Base-by-base conservation (phyloP, 768 basidiomycete species). In the Exsudoporus frostii region DNA sequence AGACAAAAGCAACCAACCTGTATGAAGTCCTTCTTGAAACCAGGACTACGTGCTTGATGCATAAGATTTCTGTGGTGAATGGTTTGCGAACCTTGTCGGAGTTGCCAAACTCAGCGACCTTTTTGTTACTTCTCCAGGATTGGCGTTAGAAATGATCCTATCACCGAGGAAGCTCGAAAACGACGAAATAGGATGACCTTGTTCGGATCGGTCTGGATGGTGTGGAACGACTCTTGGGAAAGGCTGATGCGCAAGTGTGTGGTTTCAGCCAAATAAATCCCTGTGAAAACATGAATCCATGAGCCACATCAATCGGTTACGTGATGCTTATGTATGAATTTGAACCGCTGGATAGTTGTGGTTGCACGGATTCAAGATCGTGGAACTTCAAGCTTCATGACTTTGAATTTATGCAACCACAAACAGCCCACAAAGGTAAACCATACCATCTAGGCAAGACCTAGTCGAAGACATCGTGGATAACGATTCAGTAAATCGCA, bases 81-180 rank as follows among this genome's bases (percentile, higher is more conserved):
- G n/a, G n/a, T n/a, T n/a, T n/a, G 39, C 20, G 39, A 40, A 22
- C 13, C 14, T 22, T 19, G 25, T 44, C 43, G 43, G 42, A 43
- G 42, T 43, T 44, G 43, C 13, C n/a, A 44, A 44, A 44, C 43
- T 44, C 42, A 44, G 43, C 43, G 43, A 44, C 19, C 43, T 44
- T 20, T 10, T 44, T 30, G 29, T 1, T 20, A 27, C 29, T 44
- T 40, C 39, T 22, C n/a, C 4, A 30, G 7, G n/a, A 29, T 44
- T 20, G 19, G 19, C 19, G 11, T 19, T 10, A 5, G 10, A 19
- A n/a, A 37, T 37, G 19, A 30, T 14, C 17, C 5, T 13, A 29
- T 19, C 27, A 6, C 17, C 27, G 11, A 29, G 42, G 17, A n/a
- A 29, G n/a, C 17, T n/a, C 27, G 7, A 44, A 30, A 44, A 15